Base-by-base conservation (phyloP, 352 stramenopile species). In the Blastocystis sp. region DNA sequence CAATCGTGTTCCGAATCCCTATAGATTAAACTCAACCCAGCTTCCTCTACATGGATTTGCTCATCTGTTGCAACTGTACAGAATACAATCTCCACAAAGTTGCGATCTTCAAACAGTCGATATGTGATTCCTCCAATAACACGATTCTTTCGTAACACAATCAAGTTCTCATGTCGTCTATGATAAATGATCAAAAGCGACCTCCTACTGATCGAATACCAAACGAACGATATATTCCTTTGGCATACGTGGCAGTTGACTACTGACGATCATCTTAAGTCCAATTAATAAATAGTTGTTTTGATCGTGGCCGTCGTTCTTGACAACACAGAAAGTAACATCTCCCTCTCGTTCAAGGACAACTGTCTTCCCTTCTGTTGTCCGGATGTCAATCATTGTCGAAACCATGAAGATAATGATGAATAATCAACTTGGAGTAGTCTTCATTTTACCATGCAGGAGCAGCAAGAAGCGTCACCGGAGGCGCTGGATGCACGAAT, bases 51-150 rank as follows among this genome's bases (percentile, higher is more conserved):
- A 51, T 78, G 30, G 84, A 78, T 82, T 44, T 98, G 96, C 90
- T 99, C 96, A 13, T 92, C 95, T 0, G 96, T 96, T 81, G 96
- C 98, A 76, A 99, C 97, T 17, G 96, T 97, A 90, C 96, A 98
- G 91, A 99, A 99, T 3, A 96, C 97, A 92, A 99, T 99, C 90
- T 99, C 97, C n/a, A 94, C 96, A 92, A 99, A 99, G 62, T 95
- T 92, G 88, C 98, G 93, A 35, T 93, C 92, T 35, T 94, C 90
- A 90, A 98, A 99, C 24, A 95, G 94, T 3, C 96, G 93, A 91
- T 98, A 99, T 90, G 96, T 99, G 89, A 99, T 98, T 30, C 96
- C 97, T 24, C 97, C 97, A 78, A 99, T 96, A 22, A 98, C 95
- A n/a, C 93, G 91, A 73, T 92, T 93, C 80, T 96, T 95, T 92